A percentile compares a stretch with the other conserved stretches of the same genome.
Conservation (phyloP, 2,329 filamentous ascomycete species). For the Calonectria naviculata region DNA sequence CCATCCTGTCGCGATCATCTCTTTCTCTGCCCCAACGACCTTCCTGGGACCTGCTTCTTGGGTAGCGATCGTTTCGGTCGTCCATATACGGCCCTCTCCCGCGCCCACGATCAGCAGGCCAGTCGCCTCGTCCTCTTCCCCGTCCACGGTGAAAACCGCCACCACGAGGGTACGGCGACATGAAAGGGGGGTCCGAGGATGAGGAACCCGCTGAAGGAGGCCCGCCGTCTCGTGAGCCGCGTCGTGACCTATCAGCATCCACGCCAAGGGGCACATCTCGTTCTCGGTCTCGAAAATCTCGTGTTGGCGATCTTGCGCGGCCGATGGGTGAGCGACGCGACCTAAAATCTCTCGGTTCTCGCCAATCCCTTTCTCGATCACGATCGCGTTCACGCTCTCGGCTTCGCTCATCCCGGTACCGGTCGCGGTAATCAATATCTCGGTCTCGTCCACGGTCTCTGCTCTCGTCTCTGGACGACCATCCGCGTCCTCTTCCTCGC, state of each 20-base stretch:
- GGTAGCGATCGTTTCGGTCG: slow-evolving; percentile 70
- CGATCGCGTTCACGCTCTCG: slow-evolving; percentile 68
- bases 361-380: slow-evolving; percentile 62
- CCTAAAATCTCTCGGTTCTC: slow-evolving; percentile 51
- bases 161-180: slow-evolving; percentile 63
- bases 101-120: slow-evolving; percentile 59
- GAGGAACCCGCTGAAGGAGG: slow-evolving; percentile 78
- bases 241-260: slow-evolving; percentile 74
- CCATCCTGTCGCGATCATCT: slow-evolving; percentile 63
- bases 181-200: slow-evolving; percentile 73
- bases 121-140: slow-evolving; percentile 57
- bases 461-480: slow-evolving; percentile 69
- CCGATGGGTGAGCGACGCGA: slow-evolving; percentile 68
- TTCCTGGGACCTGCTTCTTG: slow-evolving; percentile 74
- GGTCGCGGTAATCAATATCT: slow-evolving; percentile 68
- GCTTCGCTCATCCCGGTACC: slow-evolving; percentile 69
- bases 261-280: slow-evolving; percentile 69
- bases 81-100: slow-evolving; percentile 67
- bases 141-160: slow-evolving; percentile 67
- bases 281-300: slow-evolving; percentile 72
- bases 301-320: slow-evolving; percentile 73
- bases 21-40: slow-evolving; percentile 68
- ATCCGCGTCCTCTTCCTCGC: slow-evolving; percentile 69
- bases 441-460: slow-evolving; percentile 70
- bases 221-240: slow-evolving; percentile 76